phyloP scores from a whole-genome alignment of 495 filamentous ascomycete species.

The Penicillium ucsense region DNA sequence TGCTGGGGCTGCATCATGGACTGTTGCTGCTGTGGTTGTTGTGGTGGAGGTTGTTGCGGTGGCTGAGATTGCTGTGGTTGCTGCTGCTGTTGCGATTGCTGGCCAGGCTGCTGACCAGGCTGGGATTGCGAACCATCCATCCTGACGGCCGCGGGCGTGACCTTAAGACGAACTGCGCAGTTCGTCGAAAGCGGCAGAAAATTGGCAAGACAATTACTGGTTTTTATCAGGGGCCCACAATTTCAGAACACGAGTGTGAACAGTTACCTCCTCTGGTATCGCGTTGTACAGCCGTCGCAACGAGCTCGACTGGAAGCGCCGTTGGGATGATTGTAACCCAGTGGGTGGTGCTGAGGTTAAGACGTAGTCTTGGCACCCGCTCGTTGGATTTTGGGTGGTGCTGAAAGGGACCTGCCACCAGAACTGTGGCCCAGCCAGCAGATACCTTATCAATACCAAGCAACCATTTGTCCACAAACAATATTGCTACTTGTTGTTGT shows the following conservation, averaged over 20 bases:
- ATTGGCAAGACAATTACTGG: no score
- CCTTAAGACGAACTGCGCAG: background rate
- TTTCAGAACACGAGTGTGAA: no score
- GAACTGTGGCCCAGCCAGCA: background rate
- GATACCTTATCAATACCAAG: background rate
- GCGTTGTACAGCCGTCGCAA: background rate
- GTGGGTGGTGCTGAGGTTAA: slow-evolving; percentile 3
- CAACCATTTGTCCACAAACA: no score
- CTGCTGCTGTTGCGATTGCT: slow-evolving; percentile 1
- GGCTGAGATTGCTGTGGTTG: slow-evolving; percentile 24
- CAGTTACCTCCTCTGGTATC: no score
- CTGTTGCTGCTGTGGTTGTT: background rate
- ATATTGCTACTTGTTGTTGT: no score
- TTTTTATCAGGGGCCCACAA: no score
- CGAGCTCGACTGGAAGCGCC: background rate
- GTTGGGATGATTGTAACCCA: slow-evolving; percentile 4
- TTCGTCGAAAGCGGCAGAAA: no score
- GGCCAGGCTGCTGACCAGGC: slow-evolving; percentile 12
- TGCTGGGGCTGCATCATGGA: slow-evolving; percentile 28
- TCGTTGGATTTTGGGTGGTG: background rate
- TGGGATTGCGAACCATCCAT: slow-evolving; percentile 31
- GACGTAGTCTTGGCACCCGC: slow-evolving; percentile 10
- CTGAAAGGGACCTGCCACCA: background rate
- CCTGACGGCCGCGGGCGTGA: background rate
- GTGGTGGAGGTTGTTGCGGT: background rate